Base-by-base conservation (phyloP, 1,284 basidiomycete species). In the Irpex sp. region DNA sequence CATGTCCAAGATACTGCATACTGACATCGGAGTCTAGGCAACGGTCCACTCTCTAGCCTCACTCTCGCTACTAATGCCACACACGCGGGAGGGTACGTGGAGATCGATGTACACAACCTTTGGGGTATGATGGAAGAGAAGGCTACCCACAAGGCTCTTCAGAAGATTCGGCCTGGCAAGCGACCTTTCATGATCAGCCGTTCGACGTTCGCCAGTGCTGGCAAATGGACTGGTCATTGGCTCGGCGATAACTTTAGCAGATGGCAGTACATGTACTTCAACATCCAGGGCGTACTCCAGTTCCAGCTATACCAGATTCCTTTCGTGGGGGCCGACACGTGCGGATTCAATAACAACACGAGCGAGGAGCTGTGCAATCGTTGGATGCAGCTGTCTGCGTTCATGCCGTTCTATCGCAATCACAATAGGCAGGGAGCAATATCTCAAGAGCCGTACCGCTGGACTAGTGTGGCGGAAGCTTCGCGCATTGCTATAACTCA, bases 311-410 rank as follows among this genome's bases (percentile, higher is more conserved):
- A 85, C 80, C 85, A 89, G 69, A 86, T 90, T 63, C 89, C 88
- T 1, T 87, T 92, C 74, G 89, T 91, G 26, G 91, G 91, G 13
- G 86, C 90, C 1, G 90, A 92, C 66, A 84, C 84, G 0, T 90
- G 87, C 71, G 87, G 85, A 13, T 88, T 88, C 76, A 78, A 81
- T 65, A 83, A 79, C 0, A 92, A 94, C 73, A 87, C 88, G 0
- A 84, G 91, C 68, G 93, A 94, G 72, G 89, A 92, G 71, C 80
- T 94, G 7, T 92, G 90, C 73, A 89, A 87, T 64, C 83, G 92
- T 19, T 94, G 92, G 92, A 91, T 90, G 87, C 84, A 88, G 69
- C 79, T 93, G 9, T 81, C 87, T 1, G 90, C 91, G 0, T 90
- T 92, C 70, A 79, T 81, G n/a, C 89, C 89, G 3, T 90, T 90